Evolutionary conservation across 306 rosid species (phyloP).

Genomic region (Fragaria ananassa): DNA sequence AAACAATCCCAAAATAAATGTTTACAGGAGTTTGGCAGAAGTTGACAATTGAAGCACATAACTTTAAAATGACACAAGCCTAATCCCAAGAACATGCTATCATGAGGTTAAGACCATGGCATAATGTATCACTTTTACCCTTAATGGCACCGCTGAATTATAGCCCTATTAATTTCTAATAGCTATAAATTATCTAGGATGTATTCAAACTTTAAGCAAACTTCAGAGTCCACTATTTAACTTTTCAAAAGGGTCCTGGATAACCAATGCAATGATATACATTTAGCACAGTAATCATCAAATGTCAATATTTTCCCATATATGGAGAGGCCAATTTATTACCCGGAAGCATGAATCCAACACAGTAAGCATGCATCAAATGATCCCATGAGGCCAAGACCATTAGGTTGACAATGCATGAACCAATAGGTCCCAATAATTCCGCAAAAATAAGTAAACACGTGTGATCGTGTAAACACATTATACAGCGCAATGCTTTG

Average conservation of each 20-base stretch:
- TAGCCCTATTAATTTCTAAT: neutral
- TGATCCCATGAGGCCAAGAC: neutral
- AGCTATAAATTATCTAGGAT: neutral
- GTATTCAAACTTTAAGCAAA: neutral
- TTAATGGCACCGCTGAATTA: neutral
- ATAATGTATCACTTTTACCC: neutral
- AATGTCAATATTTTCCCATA: neutral
- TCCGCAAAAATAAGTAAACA: neutral
- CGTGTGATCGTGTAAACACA: neutral
- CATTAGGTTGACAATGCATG: neutral
- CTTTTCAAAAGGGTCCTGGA: neutral
- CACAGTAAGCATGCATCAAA: conserved; percentile 1
- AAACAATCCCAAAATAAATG: conserved; percentile 1
- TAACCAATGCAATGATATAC: neutral
- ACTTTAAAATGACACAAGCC: neutral
- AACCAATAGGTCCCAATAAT: neutral
- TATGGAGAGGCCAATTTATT: neutral
- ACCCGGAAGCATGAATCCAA: neutral
- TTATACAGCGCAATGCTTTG: neutral
- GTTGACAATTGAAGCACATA: neutral
- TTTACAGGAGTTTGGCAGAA: neutral
- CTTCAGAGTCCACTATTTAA: neutral
- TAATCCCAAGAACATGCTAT: neutral
- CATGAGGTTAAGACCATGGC: neutral
- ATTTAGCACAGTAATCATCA: neutral